phyloP scores from a whole-genome alignment of 2,329 filamentous ascomycete species.

The Fusarium sp. region DNA sequence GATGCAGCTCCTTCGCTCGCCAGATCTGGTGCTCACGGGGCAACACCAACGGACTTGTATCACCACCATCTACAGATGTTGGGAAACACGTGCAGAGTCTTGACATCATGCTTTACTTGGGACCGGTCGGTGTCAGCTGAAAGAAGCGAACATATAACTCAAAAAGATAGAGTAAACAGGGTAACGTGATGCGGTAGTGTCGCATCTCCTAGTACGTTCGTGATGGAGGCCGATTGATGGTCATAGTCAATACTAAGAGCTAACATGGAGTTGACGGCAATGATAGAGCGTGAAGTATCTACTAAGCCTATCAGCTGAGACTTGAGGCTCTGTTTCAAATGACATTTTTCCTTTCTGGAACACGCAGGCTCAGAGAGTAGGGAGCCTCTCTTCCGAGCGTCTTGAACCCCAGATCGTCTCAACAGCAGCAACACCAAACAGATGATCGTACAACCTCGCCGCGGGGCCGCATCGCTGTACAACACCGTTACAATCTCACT shows the following conservation, averaged over 20 bases:
- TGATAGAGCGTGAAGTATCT: no score
- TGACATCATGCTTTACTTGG: not conserved
- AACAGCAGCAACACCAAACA: not conserved
- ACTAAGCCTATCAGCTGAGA: no score
- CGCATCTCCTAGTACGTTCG: not conserved
- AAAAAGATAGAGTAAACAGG: no score
- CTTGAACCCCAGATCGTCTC: not conserved
- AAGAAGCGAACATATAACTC: not conserved
- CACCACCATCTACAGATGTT: not conserved
- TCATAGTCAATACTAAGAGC: no score
- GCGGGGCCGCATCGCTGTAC: slow-evolving; percentile 25
- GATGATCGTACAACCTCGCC: slow-evolving; percentile 13
- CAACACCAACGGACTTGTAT: slow-evolving; percentile 16
- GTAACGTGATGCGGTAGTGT: not conserved
- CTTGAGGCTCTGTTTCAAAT: not conserved
- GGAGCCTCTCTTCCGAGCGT: not conserved
- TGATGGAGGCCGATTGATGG: not conserved
- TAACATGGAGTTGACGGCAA: no score
- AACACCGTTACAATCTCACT: not conserved
- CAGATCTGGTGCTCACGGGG: slow-evolving; percentile 26
- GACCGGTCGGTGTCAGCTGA: not conserved
- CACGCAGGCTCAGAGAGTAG: no score
- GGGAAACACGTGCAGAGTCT: not conserved
- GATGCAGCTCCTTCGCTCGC: not conserved
- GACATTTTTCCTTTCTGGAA: not conserved